Conservation (phyloP, 306 rosid species). For the Lathyrus tuberosus region DNA sequence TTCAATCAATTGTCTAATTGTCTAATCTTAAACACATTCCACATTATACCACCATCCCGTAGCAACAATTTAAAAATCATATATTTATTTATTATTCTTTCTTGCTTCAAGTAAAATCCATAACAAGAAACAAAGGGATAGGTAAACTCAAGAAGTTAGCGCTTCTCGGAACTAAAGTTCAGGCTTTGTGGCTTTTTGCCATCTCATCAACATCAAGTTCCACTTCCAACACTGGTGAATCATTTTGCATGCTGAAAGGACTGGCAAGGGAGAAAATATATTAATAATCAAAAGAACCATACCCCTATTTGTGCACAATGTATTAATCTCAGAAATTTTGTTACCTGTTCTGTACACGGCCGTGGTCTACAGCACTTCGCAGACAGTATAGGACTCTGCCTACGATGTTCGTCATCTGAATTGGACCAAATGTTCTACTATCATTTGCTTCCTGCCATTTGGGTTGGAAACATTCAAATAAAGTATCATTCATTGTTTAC, state of each 20-base stretch:
- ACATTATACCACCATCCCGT: conserved; percentile 33
- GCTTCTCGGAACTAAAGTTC: conserved; percentile 40
- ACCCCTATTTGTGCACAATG: conserved; percentile 1
- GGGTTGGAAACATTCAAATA: conserved; percentile 31
- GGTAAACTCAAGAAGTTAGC: conserved; percentile 45
- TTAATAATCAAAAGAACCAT: conserved; percentile 17
- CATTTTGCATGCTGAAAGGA: conserved; percentile 63
- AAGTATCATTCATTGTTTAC: background rate
- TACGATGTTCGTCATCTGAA: conserved; percentile 74
- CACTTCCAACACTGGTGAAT: conserved; percentile 72
- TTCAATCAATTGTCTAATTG: background rate
- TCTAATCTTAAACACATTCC: background rate
- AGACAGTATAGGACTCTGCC: conserved; percentile 94
- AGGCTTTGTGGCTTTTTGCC: conserved; percentile 77
- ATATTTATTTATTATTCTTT: conserved; percentile 42
- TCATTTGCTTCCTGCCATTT: conserved; percentile 84
- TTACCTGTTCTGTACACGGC: conserved; percentile 91
- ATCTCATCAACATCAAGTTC: conserved; percentile 91
- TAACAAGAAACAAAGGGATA: conserved; percentile 42
- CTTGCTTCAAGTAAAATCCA: conserved; percentile 43
- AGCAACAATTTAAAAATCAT: conserved; percentile 43
- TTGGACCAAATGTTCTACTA: conserved; percentile 92
- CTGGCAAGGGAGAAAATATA: conserved; percentile 51
- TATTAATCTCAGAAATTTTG: conserved; percentile 32
- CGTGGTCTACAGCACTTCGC: conserved; percentile 91